Conservation (phyloP, 2,329 filamentous ascomycete species). For the Claviceps capensis region DNA sequence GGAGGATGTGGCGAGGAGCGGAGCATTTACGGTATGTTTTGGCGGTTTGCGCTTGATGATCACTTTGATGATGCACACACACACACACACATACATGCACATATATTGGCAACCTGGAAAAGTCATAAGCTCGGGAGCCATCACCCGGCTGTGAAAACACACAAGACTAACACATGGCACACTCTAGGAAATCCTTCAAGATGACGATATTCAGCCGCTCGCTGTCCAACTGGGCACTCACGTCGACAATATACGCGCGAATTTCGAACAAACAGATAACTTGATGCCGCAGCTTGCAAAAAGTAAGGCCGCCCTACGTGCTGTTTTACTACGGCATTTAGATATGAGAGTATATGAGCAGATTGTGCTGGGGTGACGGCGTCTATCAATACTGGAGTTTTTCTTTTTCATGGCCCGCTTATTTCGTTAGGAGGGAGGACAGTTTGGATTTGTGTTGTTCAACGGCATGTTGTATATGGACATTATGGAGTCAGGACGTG, state of each 20-base stretch:
- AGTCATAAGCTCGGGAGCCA: no score
- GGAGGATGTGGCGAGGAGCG: neutral
- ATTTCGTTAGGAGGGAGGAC: no score
- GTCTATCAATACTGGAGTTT: neutral
- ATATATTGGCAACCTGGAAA: no score
- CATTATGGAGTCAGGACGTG: no score
- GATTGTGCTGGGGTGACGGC: conserved; percentile 27
- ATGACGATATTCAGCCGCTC: conserved; percentile 30
- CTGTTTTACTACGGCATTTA: conserved; percentile 32
- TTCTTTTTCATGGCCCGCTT: no score
- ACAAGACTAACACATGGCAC: no score
- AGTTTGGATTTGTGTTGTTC: no score
- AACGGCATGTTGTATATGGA: no score
- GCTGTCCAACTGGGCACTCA: conserved; percentile 37
- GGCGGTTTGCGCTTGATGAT: no score
- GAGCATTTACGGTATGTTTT: conserved; percentile 9
- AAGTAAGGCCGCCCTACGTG: conserved; percentile 35
- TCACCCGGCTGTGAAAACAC: no score
- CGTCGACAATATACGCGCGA: conserved; percentile 41
- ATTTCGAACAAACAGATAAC: conserved; percentile 39
- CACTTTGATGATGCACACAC: no score
- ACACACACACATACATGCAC: no score
- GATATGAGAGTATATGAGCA: conserved; percentile 31
- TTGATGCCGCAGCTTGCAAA: conserved; percentile 34
- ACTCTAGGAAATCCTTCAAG: conserved; percentile 7